Evolutionary conservation across 78 protist genomes (phyloP).

Genomic region (Mastigamoeba balamuthi): DNA sequence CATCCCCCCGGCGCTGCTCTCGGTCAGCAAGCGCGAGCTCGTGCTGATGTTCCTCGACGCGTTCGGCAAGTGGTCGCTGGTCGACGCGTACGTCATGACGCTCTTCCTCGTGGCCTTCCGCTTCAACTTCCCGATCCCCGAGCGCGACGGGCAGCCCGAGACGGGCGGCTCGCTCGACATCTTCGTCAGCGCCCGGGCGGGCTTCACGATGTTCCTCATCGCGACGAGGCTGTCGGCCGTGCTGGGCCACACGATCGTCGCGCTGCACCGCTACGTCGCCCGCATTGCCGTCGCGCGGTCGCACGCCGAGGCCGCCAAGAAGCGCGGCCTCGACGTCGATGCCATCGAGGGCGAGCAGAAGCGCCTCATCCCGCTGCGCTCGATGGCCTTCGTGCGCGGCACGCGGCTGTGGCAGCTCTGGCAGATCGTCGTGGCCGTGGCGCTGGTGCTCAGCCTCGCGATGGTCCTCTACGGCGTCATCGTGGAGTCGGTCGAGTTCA

Average conservation of each 20-base stretch:
- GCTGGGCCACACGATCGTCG: slow-evolving; percentile 7
- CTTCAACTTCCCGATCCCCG: not conserved
- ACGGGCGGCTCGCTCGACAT: not conserved
- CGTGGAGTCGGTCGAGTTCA: slow-evolving; percentile 4
- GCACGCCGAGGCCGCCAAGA: not conserved
- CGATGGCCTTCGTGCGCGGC: too few relatives aligned
- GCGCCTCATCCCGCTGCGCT: too few relatives aligned
- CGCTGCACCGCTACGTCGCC: not conserved
- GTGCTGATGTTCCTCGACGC: slow-evolving; percentile 8
- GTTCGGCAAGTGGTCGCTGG: slow-evolving; percentile 45
- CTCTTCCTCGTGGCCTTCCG: slow-evolving; percentile 29
- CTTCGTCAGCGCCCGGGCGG: slow-evolving; percentile 11
- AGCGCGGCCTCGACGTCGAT: not conserved
- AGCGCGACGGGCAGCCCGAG: too few relatives aligned
- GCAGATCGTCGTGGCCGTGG: not conserved
- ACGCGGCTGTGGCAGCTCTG: too few relatives aligned
- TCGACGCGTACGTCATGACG: slow-evolving; percentile 25
- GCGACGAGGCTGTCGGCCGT: slow-evolving; percentile 24
- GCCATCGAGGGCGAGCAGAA: too few relatives aligned
- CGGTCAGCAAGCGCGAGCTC: not conserved
- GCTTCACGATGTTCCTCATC: slow-evolving; percentile 13
- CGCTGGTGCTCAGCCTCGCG: not conserved
- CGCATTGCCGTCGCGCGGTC: not conserved
- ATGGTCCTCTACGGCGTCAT: not conserved
- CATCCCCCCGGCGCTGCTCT: not conserved